Evolutionary conservation across 129 eudicot genomes (phyloP), one percentile per base, ranked within the genome.

Genomic region (Escallonia herrerae): DNA sequence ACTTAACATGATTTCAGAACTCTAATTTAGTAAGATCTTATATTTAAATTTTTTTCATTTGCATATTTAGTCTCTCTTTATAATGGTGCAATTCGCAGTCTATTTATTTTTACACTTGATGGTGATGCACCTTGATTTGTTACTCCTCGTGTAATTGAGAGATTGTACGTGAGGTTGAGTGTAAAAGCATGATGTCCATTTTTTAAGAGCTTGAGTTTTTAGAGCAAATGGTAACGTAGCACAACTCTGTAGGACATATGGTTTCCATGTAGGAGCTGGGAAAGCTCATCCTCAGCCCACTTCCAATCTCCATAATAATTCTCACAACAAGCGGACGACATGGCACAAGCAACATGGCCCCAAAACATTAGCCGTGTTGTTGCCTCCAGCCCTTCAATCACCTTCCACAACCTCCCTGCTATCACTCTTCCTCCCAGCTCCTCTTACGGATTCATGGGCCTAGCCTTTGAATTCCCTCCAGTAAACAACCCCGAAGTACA

Each of bases 181-280:
- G 33, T 22, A 0, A 22, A 22, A 22, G 33, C 33, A 22, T 22
- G 33, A 22, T 22, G 33, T 22, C 33, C 33, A 22, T 22, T 22
- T 1, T 22, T 1, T 22, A 22, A 22, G 0, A 22, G 33, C 33
- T 22, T 22, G 1, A 22, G 33, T 22, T 22, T 22, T 22, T 22
- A 22, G 33, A 22, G 33, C 33, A 22, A 22, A 22, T 22, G 1
- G 33, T 22, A n/a, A n/a, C n/a, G 33, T 46, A 46, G 2, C 9
- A 49, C 9, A 3, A 49, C 33, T 8, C 67, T 4, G 74, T 81
- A 3, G 83, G 91, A 43, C 91, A 85, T 44, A 48, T 85, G 53
- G 75, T 79, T 62, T 56, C 91, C 53, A 79, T 79, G 87, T 85
- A 81, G 45, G 91, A 85, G 69, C 70, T 85, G 3, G 91, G 70